Base-by-base conservation (phyloP, 129 eudicot genomes). In the Lactuca sativa region DNA sequence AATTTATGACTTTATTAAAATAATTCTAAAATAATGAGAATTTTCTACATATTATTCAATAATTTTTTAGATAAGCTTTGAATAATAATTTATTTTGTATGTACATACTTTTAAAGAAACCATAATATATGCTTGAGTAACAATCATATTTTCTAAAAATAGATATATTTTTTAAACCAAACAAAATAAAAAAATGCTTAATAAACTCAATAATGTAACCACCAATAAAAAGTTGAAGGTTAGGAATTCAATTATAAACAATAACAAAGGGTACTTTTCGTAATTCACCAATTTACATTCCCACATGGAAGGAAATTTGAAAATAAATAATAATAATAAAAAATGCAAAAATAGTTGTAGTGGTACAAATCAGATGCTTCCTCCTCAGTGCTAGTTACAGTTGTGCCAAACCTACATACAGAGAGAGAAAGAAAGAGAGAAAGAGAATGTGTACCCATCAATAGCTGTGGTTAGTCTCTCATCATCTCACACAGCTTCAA, bases 341-440 rank as follows among this genome's bases (percentile, higher is more conserved):
- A 66, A 70, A 32, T 2, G 37, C 30, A 36, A 16, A 51, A 69
- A 76, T 62, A 77, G 71, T 62, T 53, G 76, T 62, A 62, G 70
- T 69, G 75, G 76, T 77, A 69, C 81, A 69, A 18, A 77, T 77
- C 66, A 77, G 76, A 77, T 77, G 76, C 71, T 77, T 77, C 81
- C 76, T 53, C 65, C 66, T 77, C 43, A 62, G 81, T 77, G 75
- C 81, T 69, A 69, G 60, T 77, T 69, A 77, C 81, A 76, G 71
- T 69, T 76, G 81, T 61, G 33, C 81, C 81, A 69, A 76, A 76
- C 75, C 31, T 16, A 65, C 69, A 59, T 21, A 66, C 68, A 49
- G 67, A 63, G 59, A 67, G 55, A 59, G 67, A 74, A 68, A 72
- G 70, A 65, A 21, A 21, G 21, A 67, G 55, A 59, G 67, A 74